A percentile compares a stretch with the other conserved stretches of the same genome.
These are phyloP conservation scores for Lathyrus oleraceus DNA, from an alignment of 306 rosid species.

Conservation along the genomic window DNA sequence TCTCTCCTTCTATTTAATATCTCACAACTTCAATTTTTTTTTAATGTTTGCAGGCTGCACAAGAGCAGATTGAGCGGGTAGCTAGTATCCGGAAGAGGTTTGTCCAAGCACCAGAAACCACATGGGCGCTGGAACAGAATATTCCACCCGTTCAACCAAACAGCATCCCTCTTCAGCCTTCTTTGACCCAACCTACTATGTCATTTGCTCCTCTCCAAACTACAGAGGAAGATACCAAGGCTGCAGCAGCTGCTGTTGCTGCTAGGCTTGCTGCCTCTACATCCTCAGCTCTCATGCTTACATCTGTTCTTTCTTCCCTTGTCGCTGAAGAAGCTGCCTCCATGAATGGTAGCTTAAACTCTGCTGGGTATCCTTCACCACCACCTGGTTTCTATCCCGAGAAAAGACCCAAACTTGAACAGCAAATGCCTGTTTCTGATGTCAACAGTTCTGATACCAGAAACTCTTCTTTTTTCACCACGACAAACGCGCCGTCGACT, in stretches of 20 bases:
- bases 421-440: conserved; percentile 55
- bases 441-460: conserved; percentile 51
- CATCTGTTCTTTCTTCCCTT: conserved; percentile 81
- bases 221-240: conserved; percentile 74
- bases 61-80: conserved; percentile 56
- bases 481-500: conserved; percentile 40
- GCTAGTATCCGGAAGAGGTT: conserved; percentile 50
- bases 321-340: conserved; percentile 96
- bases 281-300: conserved; percentile 88
- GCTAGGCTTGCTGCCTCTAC: conserved; percentile 92
- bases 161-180: conserved; percentile 48
- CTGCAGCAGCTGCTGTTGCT: conserved; percentile 85
- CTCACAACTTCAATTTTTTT: neutral
- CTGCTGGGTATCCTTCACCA: conserved; percentile 52
- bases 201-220: conserved; percentile 60
- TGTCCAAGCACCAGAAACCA: conserved; percentile 48
- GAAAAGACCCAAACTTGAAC: conserved; percentile 78
- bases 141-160: conserved; percentile 42
- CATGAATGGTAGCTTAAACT: conserved; percentile 52
- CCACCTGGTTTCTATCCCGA: conserved; percentile 60
- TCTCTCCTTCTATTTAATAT: neutral
- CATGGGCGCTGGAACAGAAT: conserved; percentile 44
- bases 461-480: conserved; percentile 45
- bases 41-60: conserved; percentile 57
- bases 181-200: conserved; percentile 46